Conservation (phyloP, 106 monocot species). For the Platanthera zijinensis region DNA sequence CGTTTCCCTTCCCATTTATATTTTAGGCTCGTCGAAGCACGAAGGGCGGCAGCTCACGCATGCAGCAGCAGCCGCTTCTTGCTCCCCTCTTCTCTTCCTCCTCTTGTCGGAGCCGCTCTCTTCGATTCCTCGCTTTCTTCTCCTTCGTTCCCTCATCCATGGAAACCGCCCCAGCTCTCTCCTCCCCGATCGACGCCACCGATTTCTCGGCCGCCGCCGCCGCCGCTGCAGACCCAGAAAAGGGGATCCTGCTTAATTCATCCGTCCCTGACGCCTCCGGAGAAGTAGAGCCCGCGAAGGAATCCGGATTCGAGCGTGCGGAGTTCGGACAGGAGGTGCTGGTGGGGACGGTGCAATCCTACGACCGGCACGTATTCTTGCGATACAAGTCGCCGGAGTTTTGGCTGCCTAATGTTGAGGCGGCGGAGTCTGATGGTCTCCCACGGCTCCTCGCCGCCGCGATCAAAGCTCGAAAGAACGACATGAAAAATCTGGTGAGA, state of each 20-base stretch:
- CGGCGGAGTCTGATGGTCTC: conserved; percentile 57
- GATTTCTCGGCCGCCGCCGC: background rate
- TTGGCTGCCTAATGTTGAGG: conserved; percentile 61
- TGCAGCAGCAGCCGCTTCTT: background rate
- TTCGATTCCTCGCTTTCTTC: background rate
- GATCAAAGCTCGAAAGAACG: conserved; percentile 39
- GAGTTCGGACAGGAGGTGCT: conserved; percentile 39
- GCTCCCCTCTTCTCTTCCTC: background rate
- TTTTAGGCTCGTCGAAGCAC: background rate
- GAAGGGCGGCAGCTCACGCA: background rate
- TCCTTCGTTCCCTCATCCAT: background rate
- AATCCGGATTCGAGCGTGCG: conserved; percentile 38
- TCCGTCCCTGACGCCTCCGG: conserved; percentile 6
- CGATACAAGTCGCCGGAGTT: conserved; percentile 50
- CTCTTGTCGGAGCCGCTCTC: background rate
- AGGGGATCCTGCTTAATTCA: background rate
- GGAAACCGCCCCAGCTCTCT: background rate
- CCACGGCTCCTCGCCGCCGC: conserved; percentile 52
- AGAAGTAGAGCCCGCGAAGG: conserved; percentile 7
- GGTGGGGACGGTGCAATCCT: conserved; percentile 55
- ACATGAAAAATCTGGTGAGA: conserved; percentile 53
- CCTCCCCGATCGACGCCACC: background rate
- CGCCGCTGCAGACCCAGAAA: background rate
- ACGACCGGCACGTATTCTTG: conserved; percentile 81
- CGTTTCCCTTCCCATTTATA: background rate